These are phyloP conservation scores for Rhizopus delemar DNA, from an alignment of 371 early-diverging fungal species.

Conservation along the genomic window DNA sequence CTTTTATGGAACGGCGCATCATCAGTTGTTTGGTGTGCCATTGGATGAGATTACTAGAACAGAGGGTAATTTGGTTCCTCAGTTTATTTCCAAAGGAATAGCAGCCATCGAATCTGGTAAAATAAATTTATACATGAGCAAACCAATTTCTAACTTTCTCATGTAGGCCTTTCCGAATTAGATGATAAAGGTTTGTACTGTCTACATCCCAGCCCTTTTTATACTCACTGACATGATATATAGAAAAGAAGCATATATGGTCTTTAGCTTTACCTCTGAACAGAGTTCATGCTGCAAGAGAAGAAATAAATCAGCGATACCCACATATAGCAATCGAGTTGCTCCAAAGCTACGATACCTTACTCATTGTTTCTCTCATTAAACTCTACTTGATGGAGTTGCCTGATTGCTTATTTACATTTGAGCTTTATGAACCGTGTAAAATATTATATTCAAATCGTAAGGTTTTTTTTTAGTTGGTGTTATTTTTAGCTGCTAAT, in stretches of 20 bases:
- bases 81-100: no score
- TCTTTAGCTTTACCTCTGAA: slow-evolving; percentile 51
- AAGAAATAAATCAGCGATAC: slow-evolving; percentile 57
- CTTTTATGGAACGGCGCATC: slow-evolving; percentile 58
- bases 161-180: slow-evolving; percentile 43
- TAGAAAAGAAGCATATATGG: no score
- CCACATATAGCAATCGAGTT: slow-evolving; percentile 41
- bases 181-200: slow-evolving; percentile 39
- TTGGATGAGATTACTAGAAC: slow-evolving; percentile 65
- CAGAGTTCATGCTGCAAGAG: slow-evolving; percentile 64
- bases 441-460: slow-evolving; percentile 56
- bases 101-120: no score
- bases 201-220: not conserved
- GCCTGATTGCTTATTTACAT: slow-evolving; percentile 70
- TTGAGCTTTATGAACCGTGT: slow-evolving; percentile 73
- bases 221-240: no score
- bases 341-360: slow-evolving; percentile 52
- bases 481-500: no score
- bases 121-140: no score
- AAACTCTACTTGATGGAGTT: slow-evolving; percentile 74
- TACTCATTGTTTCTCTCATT: slow-evolving; percentile 64
- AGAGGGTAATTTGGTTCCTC: slow-evolving; percentile 53
- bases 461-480: slow-evolving; percentile 34
- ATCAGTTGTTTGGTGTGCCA: slow-evolving; percentile 75
- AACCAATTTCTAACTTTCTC: slow-evolving; percentile 47